A percentile compares a stretch with the other conserved stretches of the same genome.
Conservation (phyloP, 2,329 filamentous ascomycete species). For the Cryphonectria radicalis region DNA sequence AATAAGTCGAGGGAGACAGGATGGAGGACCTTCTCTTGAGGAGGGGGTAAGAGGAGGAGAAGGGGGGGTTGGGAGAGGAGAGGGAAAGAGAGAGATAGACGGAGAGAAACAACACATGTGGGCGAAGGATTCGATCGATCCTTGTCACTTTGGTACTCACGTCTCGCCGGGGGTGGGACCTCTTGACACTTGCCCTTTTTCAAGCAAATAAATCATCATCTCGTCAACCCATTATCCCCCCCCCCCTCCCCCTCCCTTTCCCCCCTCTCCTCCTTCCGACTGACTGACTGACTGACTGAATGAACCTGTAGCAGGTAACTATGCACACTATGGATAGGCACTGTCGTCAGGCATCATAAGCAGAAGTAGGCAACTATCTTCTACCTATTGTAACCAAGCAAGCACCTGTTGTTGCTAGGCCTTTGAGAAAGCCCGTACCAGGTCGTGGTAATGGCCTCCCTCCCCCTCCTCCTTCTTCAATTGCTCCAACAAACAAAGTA, state of each 20-base stretch:
- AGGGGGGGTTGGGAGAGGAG: neutral
- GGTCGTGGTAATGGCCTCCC: neutral
- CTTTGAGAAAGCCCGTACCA: neutral
- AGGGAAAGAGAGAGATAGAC: neutral
- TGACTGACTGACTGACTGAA: neutral
- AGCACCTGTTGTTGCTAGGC: neutral
- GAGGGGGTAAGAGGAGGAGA: neutral
- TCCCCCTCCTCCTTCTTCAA: neutral
- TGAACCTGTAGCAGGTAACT: neutral
- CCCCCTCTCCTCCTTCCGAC: neutral
- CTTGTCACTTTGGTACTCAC: conserved; percentile 1
- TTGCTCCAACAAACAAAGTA: neutral
- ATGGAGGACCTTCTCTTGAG: neutral
- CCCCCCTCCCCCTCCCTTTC: neutral
- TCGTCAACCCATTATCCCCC: neutral
- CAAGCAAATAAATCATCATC: neutral
- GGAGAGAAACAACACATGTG: neutral
- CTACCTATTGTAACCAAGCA: too few relatives aligned
- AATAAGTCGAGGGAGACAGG: neutral
- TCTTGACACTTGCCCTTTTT: neutral
- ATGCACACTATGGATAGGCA: neutral
- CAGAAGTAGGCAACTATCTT: neutral
- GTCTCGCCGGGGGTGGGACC: conserved; percentile 1
- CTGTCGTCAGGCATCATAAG: neutral
- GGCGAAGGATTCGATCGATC: conserved; percentile 2